Evolutionary conservation across 371 early-diverging fungal genomes (phyloP).

Genomic region (Mucor ambiguus): DNA sequence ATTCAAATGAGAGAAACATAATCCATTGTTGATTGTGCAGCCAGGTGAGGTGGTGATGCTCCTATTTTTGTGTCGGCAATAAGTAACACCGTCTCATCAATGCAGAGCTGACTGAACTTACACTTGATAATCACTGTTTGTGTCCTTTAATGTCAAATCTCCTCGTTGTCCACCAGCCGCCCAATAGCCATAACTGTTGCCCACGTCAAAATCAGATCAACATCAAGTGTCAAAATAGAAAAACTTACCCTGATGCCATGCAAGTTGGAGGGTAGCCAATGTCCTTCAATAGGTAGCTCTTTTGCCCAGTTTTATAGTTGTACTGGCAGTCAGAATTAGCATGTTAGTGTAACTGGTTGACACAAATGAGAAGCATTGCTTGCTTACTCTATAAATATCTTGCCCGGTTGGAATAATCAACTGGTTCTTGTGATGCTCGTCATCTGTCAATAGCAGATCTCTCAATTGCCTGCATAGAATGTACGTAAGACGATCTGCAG

Average conservation of each 20-base stretch:
- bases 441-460: constrained; percentile 81
- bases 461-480: constrained; percentile 80
- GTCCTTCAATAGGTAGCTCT: constrained; percentile 50
- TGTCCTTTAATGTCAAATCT: constrained; percentile 80
- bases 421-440: constrained; percentile 30
- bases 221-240: not conserved
- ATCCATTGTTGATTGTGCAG: constrained; percentile 90
- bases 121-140: constrained; percentile 69
- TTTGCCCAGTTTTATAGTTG: constrained; percentile 61
- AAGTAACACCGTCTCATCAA: not conserved
- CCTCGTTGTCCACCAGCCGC: constrained; percentile 92
- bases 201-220: not conserved
- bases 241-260: constrained; percentile 65
- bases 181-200: constrained; percentile 71
- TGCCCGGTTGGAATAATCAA: constrained; percentile 43
- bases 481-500: not conserved
- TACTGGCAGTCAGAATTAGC: constrained; percentile 34
- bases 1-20: constrained; percentile 73
- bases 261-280: constrained; percentile 83
- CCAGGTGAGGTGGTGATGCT: constrained; percentile 76
- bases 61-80: constrained; percentile 42
- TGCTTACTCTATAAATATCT: constrained; percentile 32
- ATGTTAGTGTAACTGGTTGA: not conserved
- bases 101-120: constrained; percentile 3
- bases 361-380: not conserved